Base-by-base conservation (phyloP, 805 yeast species). In the Kodamaea laetipori region DNA sequence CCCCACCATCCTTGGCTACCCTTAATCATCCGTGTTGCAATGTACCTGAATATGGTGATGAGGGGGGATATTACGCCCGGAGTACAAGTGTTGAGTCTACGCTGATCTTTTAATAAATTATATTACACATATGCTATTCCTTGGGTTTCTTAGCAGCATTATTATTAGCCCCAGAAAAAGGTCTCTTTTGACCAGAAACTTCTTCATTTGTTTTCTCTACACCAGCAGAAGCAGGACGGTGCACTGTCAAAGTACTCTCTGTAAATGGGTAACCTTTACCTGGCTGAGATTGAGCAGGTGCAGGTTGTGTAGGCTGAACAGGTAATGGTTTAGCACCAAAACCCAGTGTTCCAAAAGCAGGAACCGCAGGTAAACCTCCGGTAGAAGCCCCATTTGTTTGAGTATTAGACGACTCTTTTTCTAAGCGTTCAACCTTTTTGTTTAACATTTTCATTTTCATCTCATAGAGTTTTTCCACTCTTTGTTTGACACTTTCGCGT, bases 361-460 rank as follows among this genome's bases (percentile, higher is more conserved):
- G 24, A 21, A 21, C 24, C 8, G 24, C 8, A 8, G 24, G 24
- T 21, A 21, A 21, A 21, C 24, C 24, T 8, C 24, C 24, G 8
- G 8, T 8, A 21, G 24, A 8, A 8, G 24, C 24, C 8, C 24
- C 24, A 8, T 21, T 21, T 6, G 24, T 21, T 21, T 21, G 24
- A 6, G 24, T 21, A 21, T 21, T 21, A 21, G 24, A 21, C 24
- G 24, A 21, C 15, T 23, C 43, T 16, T 36, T 42, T 47, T 76
- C 80, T 21, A 77, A 66, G 40, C 73, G 73, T 34, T 76, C 80
- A n/a, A 78, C 64, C 57, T 76, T 81, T 49, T 71, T 69, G 51
- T 73, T 75, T 52, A 80, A 66, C 60, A 84, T 74, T 46, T 73
- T 76, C 44, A 74, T 72, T 51, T 81, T 76, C 60, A 84, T 74